Conservation (phyloP, 495 filamentous ascomycete genomes). For the Aspergillus indologenus region DNA sequence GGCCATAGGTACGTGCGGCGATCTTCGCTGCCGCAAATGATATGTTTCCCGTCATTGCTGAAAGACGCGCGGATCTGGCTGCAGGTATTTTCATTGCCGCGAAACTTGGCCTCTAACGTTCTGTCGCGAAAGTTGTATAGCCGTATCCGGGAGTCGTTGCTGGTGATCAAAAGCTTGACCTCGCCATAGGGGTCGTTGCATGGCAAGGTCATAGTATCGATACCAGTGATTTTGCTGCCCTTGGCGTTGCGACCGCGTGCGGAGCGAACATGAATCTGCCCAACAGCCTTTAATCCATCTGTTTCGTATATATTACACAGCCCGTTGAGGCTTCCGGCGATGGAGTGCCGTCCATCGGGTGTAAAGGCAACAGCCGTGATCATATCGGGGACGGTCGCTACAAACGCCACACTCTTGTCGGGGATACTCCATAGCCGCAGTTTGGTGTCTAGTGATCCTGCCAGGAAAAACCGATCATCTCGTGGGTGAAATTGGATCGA, state of each 20-base stretch:
- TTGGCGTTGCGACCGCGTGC: conserved; percentile 90
- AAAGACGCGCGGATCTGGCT: conserved; percentile 90
- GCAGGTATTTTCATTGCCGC: conserved; percentile 87
- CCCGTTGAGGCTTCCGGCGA: conserved; percentile 84
- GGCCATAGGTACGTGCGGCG: conserved; percentile 87
- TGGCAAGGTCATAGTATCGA: conserved; percentile 70
- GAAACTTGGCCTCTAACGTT: conserved; percentile 81
- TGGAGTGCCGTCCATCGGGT: conserved; percentile 84
- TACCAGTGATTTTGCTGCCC: conserved; percentile 95
- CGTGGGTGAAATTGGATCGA: conserved; percentile 91
- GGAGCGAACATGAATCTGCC: conserved; percentile 85
- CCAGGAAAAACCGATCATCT: conserved; percentile 96
- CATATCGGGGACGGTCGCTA: conserved; percentile 77
- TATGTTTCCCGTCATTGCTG: conserved; percentile 79
- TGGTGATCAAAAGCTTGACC: conserved; percentile 84
- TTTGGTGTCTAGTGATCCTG: conserved; percentile 90
- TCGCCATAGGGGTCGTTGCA: conserved; percentile 62
- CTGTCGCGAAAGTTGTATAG: conserved; percentile 86
- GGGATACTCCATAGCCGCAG: conserved; percentile 95
- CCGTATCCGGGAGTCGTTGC: conserved; percentile 92
- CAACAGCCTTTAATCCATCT: conserved; percentile 78
- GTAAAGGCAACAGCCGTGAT: conserved; percentile 93
- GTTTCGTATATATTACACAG: conserved; percentile 93
- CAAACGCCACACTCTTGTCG: conserved; percentile 90
- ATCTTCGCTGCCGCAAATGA: conserved; percentile 95